Evolutionary conservation across 2,329 filamentous ascomycete genomes (phyloP).

Genomic region (Magnaporthiopsis rhizophila): DNA sequence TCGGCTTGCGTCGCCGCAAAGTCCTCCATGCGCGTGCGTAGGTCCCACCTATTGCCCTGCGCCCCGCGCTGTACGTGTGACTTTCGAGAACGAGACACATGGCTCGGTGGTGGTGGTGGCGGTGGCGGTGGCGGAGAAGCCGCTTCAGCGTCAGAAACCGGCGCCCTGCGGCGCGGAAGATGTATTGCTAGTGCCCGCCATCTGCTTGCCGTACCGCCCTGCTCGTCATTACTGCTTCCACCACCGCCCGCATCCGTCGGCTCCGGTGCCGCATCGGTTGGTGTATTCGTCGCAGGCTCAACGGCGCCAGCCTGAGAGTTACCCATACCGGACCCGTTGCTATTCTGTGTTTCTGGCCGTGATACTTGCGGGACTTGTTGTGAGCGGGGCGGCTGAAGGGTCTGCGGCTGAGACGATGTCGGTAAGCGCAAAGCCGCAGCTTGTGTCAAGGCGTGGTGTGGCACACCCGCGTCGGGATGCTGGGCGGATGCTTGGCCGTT

Average conservation of each 20-base stretch:
- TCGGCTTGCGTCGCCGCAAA: constrained; percentile 55
- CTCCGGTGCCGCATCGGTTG: constrained; percentile 9
- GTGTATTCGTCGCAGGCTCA: neutral
- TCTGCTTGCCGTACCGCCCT: constrained; percentile 12
- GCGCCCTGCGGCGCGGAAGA: constrained; percentile 19
- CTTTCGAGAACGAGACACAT: neutral
- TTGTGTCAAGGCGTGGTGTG: neutral
- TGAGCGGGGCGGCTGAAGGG: neutral
- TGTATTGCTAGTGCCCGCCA: constrained; percentile 25
- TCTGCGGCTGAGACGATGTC: neutral
- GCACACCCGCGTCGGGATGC: neutral
- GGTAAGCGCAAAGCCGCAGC: neutral
- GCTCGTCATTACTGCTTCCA: constrained; percentile 1
- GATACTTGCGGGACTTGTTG: neutral
- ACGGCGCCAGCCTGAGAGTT: neutral
- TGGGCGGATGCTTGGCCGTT: neutral
- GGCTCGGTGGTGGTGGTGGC: neutral
- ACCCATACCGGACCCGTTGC: neutral
- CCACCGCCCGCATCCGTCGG: constrained; percentile 6
- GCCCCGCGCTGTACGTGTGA: constrained; percentile 9
- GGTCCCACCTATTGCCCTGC: constrained; percentile 39
- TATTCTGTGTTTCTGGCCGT: neutral
- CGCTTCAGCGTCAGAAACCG: constrained; percentile 6
- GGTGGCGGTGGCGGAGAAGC: no score
- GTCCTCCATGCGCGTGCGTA: constrained; percentile 49